These are phyloP conservation scores for Ceratocystis ficicola DNA, from an alignment of 2,329 filamentous ascomycete species.

Conservation along the genomic window DNA sequence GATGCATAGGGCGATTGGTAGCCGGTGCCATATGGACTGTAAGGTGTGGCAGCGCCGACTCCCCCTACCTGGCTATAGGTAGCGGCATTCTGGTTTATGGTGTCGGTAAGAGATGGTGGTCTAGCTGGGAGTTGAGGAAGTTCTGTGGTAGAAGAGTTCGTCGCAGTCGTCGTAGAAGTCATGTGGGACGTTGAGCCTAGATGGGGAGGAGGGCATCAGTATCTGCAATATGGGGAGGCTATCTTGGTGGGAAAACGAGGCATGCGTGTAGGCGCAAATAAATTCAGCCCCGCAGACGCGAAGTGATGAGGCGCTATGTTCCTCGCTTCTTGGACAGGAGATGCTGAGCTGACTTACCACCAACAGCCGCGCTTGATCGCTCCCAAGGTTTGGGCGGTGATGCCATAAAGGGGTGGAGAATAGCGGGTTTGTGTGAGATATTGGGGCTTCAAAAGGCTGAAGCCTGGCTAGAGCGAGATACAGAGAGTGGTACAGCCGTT, in stretches of 20 bases:
- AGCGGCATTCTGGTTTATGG: constrained; percentile 79
- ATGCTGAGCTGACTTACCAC: constrained; percentile 18
- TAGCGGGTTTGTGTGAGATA: not conserved
- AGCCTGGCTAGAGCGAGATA: not conserved
- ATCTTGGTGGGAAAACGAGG: constrained; percentile 31
- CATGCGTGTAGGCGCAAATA: constrained; percentile 24
- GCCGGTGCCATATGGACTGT: constrained; percentile 30
- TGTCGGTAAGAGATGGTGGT: constrained; percentile 61
- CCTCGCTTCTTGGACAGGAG: constrained; percentile 26
- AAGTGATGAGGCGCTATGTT: constrained; percentile 32
- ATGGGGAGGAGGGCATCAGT: constrained; percentile 23
- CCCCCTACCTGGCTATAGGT: constrained; percentile 52
- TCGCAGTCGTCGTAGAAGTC: constrained; percentile 32
- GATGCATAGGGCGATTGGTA: constrained; percentile 34
- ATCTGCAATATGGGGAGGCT: constrained; percentile 12
- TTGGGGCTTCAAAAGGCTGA: not conserved
- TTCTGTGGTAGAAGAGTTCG: constrained; percentile 28
- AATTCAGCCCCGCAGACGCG: constrained; percentile 30
- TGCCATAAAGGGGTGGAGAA: constrained; percentile 36
- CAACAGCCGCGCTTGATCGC: constrained; percentile 47
- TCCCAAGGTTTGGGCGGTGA: constrained; percentile 99
- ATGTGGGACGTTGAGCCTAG: constrained; percentile 27
- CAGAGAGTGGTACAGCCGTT: not conserved
- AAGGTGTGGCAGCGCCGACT: constrained; percentile 37
- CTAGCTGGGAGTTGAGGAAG: constrained; percentile 67